These are phyloP conservation scores for Galeopsis tetrahit DNA, from an alignment of 257 asterid species.

Conservation along the genomic window DNA sequence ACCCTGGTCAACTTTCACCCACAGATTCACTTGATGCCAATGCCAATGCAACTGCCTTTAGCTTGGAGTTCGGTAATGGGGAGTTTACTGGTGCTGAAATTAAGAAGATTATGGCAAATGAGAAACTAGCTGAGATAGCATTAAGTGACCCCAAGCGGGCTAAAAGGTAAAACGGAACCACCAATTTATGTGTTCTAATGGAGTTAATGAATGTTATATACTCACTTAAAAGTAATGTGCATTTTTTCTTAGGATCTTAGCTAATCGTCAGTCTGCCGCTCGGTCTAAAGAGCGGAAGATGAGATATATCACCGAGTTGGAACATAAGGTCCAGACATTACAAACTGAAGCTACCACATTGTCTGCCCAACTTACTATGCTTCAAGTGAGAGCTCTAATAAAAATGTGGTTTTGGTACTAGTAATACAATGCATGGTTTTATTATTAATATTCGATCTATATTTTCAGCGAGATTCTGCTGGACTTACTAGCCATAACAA, in stretches of 20 bases:
- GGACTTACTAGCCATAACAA: conserved; percentile 66
- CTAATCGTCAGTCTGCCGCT: conserved; percentile 81
- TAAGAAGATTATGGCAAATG: conserved; percentile 72
- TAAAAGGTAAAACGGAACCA: conserved; percentile 51
- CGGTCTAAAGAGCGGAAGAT: conserved; percentile 76
- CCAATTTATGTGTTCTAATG: conserved; percentile 16
- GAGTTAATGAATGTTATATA: conserved; percentile 16
- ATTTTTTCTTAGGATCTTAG: conserved; percentile 57
- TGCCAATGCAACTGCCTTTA: conserved; percentile 49
- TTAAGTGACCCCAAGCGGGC: conserved; percentile 70
- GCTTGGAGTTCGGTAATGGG: conserved; percentile 73
- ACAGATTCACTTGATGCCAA: conserved; percentile 54
- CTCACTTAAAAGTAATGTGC: background rate
- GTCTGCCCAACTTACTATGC: conserved; percentile 72
- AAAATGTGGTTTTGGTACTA: conserved; percentile 3
- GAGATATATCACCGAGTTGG: conserved; percentile 71
- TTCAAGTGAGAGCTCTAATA: conserved; percentile 55
- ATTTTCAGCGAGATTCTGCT: conserved; percentile 66
- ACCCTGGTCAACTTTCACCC: conserved; percentile 61
- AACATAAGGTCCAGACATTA: conserved; percentile 77
- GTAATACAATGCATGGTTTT: background rate
- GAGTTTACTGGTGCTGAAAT: conserved; percentile 74
- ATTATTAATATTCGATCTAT: conserved; percentile 16
- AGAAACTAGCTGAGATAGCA: conserved; percentile 73
- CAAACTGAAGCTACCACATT: conserved; percentile 80